Evolutionary conservation across 2,329 filamentous ascomycete species (phyloP).

Genomic region (Pseudogymnoascus sp.): DNA sequence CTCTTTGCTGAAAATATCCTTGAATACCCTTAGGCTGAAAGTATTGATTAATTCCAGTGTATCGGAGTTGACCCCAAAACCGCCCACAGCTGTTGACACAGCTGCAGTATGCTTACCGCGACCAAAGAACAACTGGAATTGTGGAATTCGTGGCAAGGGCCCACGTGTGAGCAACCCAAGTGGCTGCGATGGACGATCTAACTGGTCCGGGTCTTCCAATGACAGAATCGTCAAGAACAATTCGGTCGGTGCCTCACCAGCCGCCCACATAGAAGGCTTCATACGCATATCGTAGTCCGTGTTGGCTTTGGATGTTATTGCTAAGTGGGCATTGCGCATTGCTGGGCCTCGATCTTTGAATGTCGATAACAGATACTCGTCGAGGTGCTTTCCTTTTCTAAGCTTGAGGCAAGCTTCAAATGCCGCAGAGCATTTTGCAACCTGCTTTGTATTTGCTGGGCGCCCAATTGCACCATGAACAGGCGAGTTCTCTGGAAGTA

Average conservation of each 20-base stretch:
- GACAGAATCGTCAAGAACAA: conserved; percentile 58
- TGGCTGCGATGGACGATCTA: conserved; percentile 54
- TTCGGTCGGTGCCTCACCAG: conserved; percentile 37
- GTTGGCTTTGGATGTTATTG: conserved; percentile 71
- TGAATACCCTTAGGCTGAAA: conserved; percentile 72
- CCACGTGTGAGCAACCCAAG: conserved; percentile 65
- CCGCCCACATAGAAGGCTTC: conserved; percentile 70
- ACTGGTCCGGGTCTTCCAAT: conserved; percentile 47
- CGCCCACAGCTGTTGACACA: conserved; percentile 36
- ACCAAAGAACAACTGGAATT: conserved; percentile 67
- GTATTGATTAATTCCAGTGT: conserved; percentile 50
- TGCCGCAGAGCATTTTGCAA: conserved; percentile 83
- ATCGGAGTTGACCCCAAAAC: conserved; percentile 37
- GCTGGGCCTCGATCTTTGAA: conserved; percentile 64
- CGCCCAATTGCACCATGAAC: conserved; percentile 59
- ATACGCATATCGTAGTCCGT: conserved; percentile 68
- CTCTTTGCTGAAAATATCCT: conserved; percentile 82
- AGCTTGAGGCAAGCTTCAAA: conserved; percentile 74
- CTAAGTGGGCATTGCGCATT: conserved; percentile 82
- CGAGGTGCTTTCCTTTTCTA: conserved; percentile 57
- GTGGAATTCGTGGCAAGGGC: conserved; percentile 55
- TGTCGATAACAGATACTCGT: conserved; percentile 66
- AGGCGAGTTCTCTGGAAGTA: conserved; percentile 69
- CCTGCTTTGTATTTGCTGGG: conserved; percentile 59
- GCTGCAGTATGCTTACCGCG: conserved; percentile 53